Base-by-base conservation (phyloP, 352 stramenopile species). In the Globisporangium canariense region DNA sequence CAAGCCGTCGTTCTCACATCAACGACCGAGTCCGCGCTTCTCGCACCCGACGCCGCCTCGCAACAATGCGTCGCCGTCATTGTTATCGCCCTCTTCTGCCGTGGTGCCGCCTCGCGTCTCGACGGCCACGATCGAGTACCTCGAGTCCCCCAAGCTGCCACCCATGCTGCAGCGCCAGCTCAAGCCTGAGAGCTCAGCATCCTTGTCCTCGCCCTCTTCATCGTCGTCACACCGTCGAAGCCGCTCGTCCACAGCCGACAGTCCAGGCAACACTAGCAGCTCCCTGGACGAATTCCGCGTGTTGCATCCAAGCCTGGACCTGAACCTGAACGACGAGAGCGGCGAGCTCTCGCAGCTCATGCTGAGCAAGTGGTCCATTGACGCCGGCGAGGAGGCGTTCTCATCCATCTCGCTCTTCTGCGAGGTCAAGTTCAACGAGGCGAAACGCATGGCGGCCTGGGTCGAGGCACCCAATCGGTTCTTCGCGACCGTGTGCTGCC, bases 381-480 rank as follows among this genome's bases (percentile, higher is more conserved):
- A 89, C 58, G 58, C 71, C 1, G 77, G 78, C 13, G 81, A 92
- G 58, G 52, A 78, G 18, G 59, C 70, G 9, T 92, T 89, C 58
- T 60, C 77, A 38, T 92, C 83, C 9, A 76, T 86, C 46, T 83
- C 81, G 14, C 73, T 90, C 34, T 92, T 89, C 58, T 92, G 81
- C 34, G 78, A 94, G 66, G 80, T 90, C 71, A 94, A 94, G 58
- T 73, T 92, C 25, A 86, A 78, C 51, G 85, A 94, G 65, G 85
- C 81, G 22, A 77, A 87, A 73, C 70, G 81, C 38, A 92, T 91
- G 81, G 79, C 79, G 11, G 83, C 80, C 2, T 89, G 81, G 72
- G 69, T 90, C n/a, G 76, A 89, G 58, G 55, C 76, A 10, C 83
- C 85, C 32, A 94, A 92, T 63, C 77, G 79, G 25, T 94, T 94